Base-by-base conservation (phyloP, 2,329 filamentous ascomycete species). In the Trichoderma atroviride region DNA sequence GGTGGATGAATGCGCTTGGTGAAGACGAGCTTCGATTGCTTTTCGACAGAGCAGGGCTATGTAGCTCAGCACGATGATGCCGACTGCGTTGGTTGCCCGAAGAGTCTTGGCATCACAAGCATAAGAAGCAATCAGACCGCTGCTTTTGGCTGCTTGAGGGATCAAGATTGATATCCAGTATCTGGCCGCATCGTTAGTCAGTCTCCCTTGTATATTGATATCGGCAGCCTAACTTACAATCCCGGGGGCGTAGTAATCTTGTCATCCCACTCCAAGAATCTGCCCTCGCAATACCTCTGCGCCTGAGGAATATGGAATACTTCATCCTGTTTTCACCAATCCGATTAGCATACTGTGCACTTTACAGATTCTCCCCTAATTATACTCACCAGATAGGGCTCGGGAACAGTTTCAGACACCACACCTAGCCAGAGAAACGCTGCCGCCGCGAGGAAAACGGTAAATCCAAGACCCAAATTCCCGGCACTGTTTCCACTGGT, bases 181-280 rank as follows among this genome's bases (percentile, higher is more conserved):
- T 7, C 84, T 87, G 16, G 11, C 13, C 29, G 2, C 27, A 14
- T 16, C 16, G 19, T 59, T 43, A 59, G 57, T 14, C 24, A 9
- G 9, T 11, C 33, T 16, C 33, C 22, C n/a, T n/a, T 33, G 13
- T 16, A 29, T 33, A 29, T 31, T 27, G 11, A 43, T n/a, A 24
- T n/a, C 14, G 22, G 11, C 9, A 13, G 29, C 19, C 6, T 29
- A 43, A 75, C 84, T 78, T 84, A 93, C 82, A 99, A 82, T 40
- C 94, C 96, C 0, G 96, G 95, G 0, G 96, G 96, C 1, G 96
- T 99, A 0, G 96, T 99, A 77, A 99, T 96, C 79, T 98, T 99
- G 70, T 95, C 91, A 79, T 99, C 94, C 96, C 96, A 99, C 68
- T 92, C 85, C 14, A 79, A 78, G 82, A 91, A 97, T 66, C 86